Evolutionary conservation across 163 green algal species (phyloP), one percentile per base, ranked within the genome.

Genomic region (Chlorella variabilis): DNA sequence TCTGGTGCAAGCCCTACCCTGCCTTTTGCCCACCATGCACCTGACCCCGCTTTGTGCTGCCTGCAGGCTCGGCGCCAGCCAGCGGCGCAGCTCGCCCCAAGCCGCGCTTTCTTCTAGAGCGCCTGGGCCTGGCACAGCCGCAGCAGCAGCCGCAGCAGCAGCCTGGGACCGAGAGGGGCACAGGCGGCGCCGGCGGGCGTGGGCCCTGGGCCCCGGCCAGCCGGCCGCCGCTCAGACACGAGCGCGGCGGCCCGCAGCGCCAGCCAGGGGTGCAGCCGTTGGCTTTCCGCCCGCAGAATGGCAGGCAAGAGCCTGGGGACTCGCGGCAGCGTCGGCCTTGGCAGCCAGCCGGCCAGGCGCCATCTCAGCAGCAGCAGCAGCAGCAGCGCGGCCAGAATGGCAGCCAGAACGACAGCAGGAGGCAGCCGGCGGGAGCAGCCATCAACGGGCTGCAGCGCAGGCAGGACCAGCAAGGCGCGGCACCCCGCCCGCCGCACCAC

Each of bases 291-390:
- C 5, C 54, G 20, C 15, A 62, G 4, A n/a, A 15, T 15, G 54
- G 45, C 45, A 54, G 45, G 45, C 45, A 54, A 5, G 54, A n/a
- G 7, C 15, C 54, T 25, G 15, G 54, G 9, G 23, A 9, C 15
- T 5, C 20, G 20, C 15, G 54, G 54, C 54, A 4, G 23, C 20
- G 41, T 66, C 25, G 80, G 63, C 13, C 78, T 83, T 20, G 95
- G 88, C 48, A 96, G 90, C 63, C 70, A 94, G 54, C 91, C 89
- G 23, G 90, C 93, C 84, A 91, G 90, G 1, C 77, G 83, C 68
- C 93, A 38, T 18, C 59, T 48, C 48, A 66, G 70, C 20, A 66
- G 48, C 42, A n/a, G 31, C 70, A 66, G 70, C 70, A 66, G 48
- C 33, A 65, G 69, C 69, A 65, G 69, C 69, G 48, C 25, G 39